phyloP scores from a whole-genome alignment of 805 yeast genomes.

The Schwanniomyces pseudopolymorphus region DNA sequence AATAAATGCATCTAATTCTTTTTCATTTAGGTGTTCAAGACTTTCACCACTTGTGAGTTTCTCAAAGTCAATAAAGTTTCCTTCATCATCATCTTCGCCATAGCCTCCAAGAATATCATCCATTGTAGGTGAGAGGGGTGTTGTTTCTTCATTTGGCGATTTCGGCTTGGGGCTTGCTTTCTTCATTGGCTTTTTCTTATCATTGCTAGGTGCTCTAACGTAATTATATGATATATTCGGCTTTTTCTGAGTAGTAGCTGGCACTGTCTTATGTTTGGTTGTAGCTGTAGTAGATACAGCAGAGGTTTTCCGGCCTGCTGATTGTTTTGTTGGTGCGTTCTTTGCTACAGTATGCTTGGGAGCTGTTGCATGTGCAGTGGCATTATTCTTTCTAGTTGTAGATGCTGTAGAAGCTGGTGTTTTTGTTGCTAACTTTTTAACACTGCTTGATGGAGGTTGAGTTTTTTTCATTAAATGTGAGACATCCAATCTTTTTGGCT shows the following conservation, averaged over 20 bases:
- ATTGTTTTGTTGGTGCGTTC: slow-evolving; percentile 1
- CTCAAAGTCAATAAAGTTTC: neutral
- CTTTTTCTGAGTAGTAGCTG: slow-evolving; percentile 15
- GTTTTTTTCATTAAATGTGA: slow-evolving; percentile 28
- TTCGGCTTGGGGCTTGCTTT: slow-evolving; percentile 7
- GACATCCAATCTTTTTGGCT: slow-evolving; percentile 41
- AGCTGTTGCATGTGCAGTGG: neutral
- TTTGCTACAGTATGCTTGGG: neutral
- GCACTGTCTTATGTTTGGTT: slow-evolving; percentile 1
- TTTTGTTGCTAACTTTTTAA: slow-evolving; percentile 2
- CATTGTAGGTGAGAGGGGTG: slow-evolving; percentile 20
- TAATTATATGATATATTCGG: slow-evolving; percentile 35
- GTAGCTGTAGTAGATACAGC: slow-evolving; percentile 3
- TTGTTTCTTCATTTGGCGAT: slow-evolving; percentile 1
- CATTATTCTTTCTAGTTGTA: neutral
- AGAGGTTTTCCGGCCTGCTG: slow-evolving; percentile 1
- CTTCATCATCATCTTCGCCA: slow-evolving; percentile 9
- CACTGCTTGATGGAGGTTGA: neutral
- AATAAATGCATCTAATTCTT: slow-evolving; percentile 40
- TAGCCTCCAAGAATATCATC: slow-evolving; percentile 21
- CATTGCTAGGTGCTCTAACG: slow-evolving; percentile 13
- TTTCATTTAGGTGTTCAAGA: slow-evolving; percentile 15
- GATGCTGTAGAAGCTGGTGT: slow-evolving; percentile 2
- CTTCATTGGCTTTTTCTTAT: slow-evolving; percentile 10
- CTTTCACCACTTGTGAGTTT: slow-evolving; percentile 1